These are phyloP conservation scores for Alternaria gansuensis DNA, from an alignment of 2,329 filamentous ascomycete genomes.

Conservation along the genomic window DNA sequence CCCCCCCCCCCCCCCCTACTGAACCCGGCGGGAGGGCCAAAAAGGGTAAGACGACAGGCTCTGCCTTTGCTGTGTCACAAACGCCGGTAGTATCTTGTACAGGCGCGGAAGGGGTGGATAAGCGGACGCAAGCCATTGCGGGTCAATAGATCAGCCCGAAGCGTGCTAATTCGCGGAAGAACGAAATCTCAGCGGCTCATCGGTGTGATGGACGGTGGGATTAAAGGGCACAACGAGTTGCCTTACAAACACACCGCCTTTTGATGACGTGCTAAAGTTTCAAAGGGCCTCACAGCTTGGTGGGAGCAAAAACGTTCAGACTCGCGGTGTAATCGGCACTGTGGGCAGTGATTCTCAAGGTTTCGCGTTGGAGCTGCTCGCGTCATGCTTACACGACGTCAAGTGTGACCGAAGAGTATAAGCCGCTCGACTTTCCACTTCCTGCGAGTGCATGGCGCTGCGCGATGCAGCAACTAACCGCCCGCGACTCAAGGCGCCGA, in stretches of 20 bases:
- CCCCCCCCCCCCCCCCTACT: slow-evolving; percentile 7
- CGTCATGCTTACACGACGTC: slow-evolving; percentile 23
- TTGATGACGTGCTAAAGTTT: slow-evolving; percentile 1
- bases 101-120: slow-evolving; percentile 24
- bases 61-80: slow-evolving; percentile 19
- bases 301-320: background rate
- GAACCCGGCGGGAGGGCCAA: background rate
- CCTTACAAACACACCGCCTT: slow-evolving; percentile 29
- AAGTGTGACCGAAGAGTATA: slow-evolving; percentile 10
- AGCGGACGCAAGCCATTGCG: slow-evolving; percentile 31
- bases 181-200: slow-evolving; percentile 22
- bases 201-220: slow-evolving; percentile 30
- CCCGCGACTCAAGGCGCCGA: slow-evolving; percentile 29
- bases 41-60: slow-evolving; percentile 9
- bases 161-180: slow-evolving; percentile 28
- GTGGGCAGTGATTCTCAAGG: slow-evolving; percentile 1
- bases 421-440: slow-evolving; percentile 20
- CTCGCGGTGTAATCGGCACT: background rate
- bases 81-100: slow-evolving; percentile 22
- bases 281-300: background rate
- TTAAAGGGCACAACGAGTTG: slow-evolving; percentile 10
- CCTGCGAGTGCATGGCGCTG: slow-evolving; percentile 28
- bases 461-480: slow-evolving; percentile 34
- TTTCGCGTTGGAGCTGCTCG: slow-evolving; percentile 18
- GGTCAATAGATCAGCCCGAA: slow-evolving; percentile 23